Evolutionary conservation across 495 filamentous ascomycete species (phyloP), one percentile per base, ranked within the genome.

Genomic region (Sporormia fimetaria): DNA sequence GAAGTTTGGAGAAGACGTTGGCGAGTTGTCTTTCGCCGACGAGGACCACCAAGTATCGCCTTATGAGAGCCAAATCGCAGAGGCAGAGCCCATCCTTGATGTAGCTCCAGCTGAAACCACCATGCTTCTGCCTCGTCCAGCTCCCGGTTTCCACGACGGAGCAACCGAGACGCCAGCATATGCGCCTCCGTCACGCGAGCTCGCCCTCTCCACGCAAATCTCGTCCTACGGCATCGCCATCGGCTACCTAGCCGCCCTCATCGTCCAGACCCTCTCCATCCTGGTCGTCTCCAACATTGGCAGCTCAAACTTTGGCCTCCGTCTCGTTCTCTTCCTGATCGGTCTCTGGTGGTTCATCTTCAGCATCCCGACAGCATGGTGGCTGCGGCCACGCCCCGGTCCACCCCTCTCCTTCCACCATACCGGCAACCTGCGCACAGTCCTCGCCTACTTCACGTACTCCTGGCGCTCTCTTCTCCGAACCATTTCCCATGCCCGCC

Each of bases 291-390:
- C 64, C 26, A 38, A 46, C 16, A 39, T 48, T 14, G 6, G 29
- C 8, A 39, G 31, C 12, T 23, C 27, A 10, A 48, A 18, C 12
- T 55, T 55, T 33, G 33, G 45, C 14, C 51, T 55, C 25, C 78
- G 87, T 18, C 65, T 95, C 23, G 87, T 87, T 2, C 68, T 98
- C 6, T 90, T 93, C 56, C 57, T 86, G 25, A 77, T 96, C 35
- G 90, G 90, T 8, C 59, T 76, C 10, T 98, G 90, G 90, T 96
- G 90, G 90, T 79, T 92, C 40, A 33, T 77, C 24, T 98, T 98
- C 54, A 92, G 87, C 12, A 75, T 96, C 38, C 90, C 90, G 3
- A 80, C 87, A 6, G 84, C 80, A n/a, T 58, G 94, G 41, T 95
- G 87, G 86, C 69, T 98, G 9, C 75, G 87, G 21, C 76, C 88